Percentiles rank a stretch among this genome's conserved stretches.
phyloP scores from a whole-genome alignment of 1,139 yeast genomes.

The Sugiyamaella sp. region DNA sequence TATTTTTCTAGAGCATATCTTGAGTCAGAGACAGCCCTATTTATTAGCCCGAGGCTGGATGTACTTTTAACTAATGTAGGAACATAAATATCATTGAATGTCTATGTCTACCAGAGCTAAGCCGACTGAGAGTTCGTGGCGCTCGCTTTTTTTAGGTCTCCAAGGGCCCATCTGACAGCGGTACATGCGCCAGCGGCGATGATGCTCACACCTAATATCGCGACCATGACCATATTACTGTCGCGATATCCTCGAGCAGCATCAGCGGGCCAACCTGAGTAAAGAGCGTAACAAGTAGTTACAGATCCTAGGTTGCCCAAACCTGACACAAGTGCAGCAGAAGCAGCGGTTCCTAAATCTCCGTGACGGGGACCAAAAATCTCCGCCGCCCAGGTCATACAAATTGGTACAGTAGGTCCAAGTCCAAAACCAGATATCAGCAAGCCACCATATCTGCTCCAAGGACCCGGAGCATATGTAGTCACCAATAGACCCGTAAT shows the following conservation, averaged over 20 bases:
- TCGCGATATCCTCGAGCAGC: slow-evolving; percentile 59
- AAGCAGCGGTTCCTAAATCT: slow-evolving; percentile 82
- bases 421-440: slow-evolving; percentile 82
- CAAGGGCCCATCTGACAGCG: slow-evolving; percentile 34
- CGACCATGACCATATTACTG: slow-evolving; percentile 83
- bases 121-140: background rate
- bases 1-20: too few relatives aligned
- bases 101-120: background rate
- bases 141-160: slow-evolving; percentile 31
- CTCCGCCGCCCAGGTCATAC: slow-evolving; percentile 86
- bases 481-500: slow-evolving; percentile 76
- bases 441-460: slow-evolving; percentile 81
- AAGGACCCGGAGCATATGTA: slow-evolving; percentile 70
- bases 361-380: slow-evolving; percentile 73
- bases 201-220: slow-evolving; percentile 73
- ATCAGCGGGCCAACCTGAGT: slow-evolving; percentile 87
- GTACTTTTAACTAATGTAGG: background rate
- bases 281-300: slow-evolving; percentile 80
- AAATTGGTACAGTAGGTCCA: slow-evolving; percentile 88
- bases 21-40: too few relatives aligned
- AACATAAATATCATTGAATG: slow-evolving; percentile 9
- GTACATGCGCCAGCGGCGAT: slow-evolving; percentile 47
- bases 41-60: background rate
- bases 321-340: slow-evolving; percentile 82
- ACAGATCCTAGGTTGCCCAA: slow-evolving; percentile 86